phyloP scores from a whole-genome alignment of 306 rosid genomes.

The Oxytropis ochrocephala region DNA sequence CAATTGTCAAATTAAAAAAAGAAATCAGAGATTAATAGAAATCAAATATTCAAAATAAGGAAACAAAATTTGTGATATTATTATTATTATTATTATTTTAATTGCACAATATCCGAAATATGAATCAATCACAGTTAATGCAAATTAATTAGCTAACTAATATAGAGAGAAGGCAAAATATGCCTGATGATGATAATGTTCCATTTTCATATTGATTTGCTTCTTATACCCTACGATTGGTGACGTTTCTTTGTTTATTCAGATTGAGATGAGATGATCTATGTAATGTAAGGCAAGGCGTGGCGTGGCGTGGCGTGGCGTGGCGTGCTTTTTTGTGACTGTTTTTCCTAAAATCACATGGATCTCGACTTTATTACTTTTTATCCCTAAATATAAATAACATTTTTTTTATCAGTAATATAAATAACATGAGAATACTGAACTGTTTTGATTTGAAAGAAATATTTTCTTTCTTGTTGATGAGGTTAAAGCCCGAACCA shows the following conservation, averaged over 20 bases:
- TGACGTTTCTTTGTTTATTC: neutral
- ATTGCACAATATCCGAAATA: neutral
- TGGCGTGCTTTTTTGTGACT: neutral
- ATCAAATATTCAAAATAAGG: too few species aligned
- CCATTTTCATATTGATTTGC: neutral
- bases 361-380: neutral
- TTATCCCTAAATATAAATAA: neutral
- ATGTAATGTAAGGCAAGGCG: neutral
- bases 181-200: neutral
- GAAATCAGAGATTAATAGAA: neutral
- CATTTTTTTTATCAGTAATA: too few species aligned
- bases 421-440: too few species aligned
- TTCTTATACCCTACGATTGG: neutral
- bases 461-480: too few species aligned
- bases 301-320: too few species aligned
- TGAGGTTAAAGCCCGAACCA: too few species aligned
- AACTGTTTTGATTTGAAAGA: too few species aligned
- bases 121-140: neutral
- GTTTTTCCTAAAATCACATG: neutral
- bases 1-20: neutral
- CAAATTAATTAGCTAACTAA: neutral
- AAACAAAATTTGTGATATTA: too few species aligned
- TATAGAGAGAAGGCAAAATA: neutral
- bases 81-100: too few species aligned
- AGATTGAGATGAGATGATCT: neutral